phyloP scores from a whole-genome alignment of 1,139 yeast genomes.

The Pichia sp. region DNA sequence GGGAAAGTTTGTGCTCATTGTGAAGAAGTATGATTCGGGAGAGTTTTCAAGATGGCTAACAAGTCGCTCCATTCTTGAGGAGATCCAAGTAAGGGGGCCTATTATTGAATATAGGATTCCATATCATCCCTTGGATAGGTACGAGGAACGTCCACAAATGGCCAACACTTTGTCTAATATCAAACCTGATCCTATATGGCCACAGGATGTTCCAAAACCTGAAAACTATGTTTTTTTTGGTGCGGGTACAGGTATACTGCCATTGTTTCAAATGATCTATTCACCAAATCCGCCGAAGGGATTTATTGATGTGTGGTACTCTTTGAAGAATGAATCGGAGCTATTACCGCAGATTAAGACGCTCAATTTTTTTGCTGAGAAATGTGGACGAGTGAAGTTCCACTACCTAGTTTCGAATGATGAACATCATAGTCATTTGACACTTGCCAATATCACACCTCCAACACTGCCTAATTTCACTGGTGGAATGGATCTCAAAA shows the following conservation, averaged over 20 bases:
- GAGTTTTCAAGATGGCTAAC: constrained; percentile 82
- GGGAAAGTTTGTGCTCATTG: constrained; percentile 70
- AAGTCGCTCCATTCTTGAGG: constrained; percentile 53
- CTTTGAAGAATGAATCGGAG: constrained; percentile 52
- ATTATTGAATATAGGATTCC: constrained; percentile 64
- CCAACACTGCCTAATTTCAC: constrained; percentile 31
- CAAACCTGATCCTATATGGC: constrained; percentile 38
- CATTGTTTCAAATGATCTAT: constrained; percentile 63
- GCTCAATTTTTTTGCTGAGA: constrained; percentile 58
- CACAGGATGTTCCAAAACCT: constrained; percentile 38
- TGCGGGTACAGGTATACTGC: constrained; percentile 91
- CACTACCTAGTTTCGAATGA: constrained; percentile 48
- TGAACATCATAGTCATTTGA: constrained; percentile 33
- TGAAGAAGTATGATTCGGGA: constrained; percentile 72
- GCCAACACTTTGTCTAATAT: constrained; percentile 59
- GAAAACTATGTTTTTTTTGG: constrained; percentile 61
- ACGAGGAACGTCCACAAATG: constrained; percentile 55
- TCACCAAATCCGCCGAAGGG: constrained; percentile 71
- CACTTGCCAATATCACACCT: constrained; percentile 15
- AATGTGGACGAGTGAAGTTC: constrained; percentile 56
- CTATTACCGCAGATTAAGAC: constrained; percentile 49
- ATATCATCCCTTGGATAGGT: constrained; percentile 49
- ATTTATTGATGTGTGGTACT: constrained; percentile 55
- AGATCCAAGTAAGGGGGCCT: constrained; percentile 80
- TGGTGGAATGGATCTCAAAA: constrained; percentile 33